A percentile compares a stretch with the other conserved stretches of the same genome.
Evolutionary conservation across 331 rosid genomes (phyloP).

Genomic region (Rosa hybrid): DNA sequence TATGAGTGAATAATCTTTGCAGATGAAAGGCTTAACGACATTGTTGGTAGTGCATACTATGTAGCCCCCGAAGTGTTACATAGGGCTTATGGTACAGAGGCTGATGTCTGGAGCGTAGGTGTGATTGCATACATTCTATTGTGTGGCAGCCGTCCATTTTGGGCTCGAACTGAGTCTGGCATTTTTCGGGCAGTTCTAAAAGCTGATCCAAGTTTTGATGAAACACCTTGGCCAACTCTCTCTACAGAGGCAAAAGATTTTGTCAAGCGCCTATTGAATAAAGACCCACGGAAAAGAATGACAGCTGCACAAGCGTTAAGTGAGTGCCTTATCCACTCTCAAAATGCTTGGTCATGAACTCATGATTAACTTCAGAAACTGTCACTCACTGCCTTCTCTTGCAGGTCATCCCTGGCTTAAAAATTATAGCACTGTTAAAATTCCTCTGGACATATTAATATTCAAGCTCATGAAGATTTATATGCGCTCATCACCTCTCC

Average conservation of each 20-base stretch:
- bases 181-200: conserved; percentile 85
- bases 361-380: conserved; percentile 11
- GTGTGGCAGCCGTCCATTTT: conserved; percentile 98
- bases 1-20: conserved; percentile 38
- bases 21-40: conserved; percentile 94
- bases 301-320: conserved; percentile 89
- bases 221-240: conserved; percentile 90
- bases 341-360: conserved; percentile 4
- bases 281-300: conserved; percentile 94
- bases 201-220: conserved; percentile 86
- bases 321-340: conserved; percentile 35
- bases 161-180: conserved; percentile 97
- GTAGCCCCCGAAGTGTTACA: conserved; percentile 97
- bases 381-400: conserved; percentile 34
- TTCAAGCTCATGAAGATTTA: conserved; percentile 86
- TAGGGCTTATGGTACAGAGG: conserved; percentile 85
- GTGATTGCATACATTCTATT: conserved; percentile 90
- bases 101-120: conserved; percentile 94
- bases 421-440: conserved; percentile 54
- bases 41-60: conserved; percentile 98
- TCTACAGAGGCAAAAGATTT: conserved; percentile 76
- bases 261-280: conserved; percentile 78
- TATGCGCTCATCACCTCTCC: conserved; percentile 84
- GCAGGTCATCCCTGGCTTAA: conserved; percentile 96
- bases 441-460: conserved; percentile 71